Conservation (phyloP, 805 yeast species). For the Peterozyma toletana region DNA sequence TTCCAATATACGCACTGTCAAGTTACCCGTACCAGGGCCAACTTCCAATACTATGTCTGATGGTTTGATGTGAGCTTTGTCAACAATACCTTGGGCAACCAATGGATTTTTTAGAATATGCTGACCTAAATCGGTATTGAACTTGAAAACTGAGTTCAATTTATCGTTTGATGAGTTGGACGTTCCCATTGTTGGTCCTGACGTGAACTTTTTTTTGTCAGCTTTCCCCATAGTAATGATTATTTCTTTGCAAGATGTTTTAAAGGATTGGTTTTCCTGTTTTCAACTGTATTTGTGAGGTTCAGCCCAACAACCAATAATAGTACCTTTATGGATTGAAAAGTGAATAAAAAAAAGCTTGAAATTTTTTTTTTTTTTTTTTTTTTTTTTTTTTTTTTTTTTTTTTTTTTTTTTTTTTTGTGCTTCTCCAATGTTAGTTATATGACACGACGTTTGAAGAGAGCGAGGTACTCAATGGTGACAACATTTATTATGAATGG, state of each 20-base stretch:
- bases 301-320: too few species aligned
- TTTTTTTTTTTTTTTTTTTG: not conserved
- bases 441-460: too few species aligned
- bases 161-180: conserved; percentile 67
- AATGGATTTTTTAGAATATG: conserved; percentile 94
- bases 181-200: conserved; percentile 34
- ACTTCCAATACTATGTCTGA: conserved; percentile 92
- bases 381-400: not conserved
- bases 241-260: conserved; percentile 1
- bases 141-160: conserved; percentile 82
- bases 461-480: too few species aligned
- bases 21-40: conserved; percentile 98
- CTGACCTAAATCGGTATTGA: conserved; percentile 95
- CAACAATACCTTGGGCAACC: conserved; percentile 97
- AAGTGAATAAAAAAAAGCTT: too few species aligned
- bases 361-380: too few species aligned
- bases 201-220: conserved; percentile 51
- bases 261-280: not conserved
- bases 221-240: conserved; percentile 47
- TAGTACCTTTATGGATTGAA: too few species aligned
- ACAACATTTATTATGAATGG: too few species aligned
- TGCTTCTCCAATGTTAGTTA: too few species aligned
- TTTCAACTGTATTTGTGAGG: too few species aligned
- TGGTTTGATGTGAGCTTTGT: conserved; percentile 88
- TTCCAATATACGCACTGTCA: conserved; percentile 87